Conservation (phyloP, 352 stramenopile genomes). For the Pythium oligandrum region DNA sequence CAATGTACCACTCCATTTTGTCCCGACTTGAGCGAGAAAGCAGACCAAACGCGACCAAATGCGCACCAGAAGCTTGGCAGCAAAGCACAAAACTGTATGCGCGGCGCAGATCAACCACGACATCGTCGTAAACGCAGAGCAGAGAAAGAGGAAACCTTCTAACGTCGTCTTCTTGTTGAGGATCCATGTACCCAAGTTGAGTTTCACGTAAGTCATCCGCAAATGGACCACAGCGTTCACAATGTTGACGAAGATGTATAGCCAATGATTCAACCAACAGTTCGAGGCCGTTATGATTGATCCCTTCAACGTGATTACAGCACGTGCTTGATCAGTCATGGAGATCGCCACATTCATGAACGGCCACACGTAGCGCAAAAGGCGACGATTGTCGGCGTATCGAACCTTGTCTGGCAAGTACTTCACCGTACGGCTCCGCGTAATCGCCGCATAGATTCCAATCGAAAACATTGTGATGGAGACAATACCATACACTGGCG, state of each 20-base stretch:
- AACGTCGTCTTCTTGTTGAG: conserved; percentile 37
- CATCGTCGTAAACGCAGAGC: conserved; percentile 35
- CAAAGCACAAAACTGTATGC: conserved; percentile 28
- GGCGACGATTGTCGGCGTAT: conserved; percentile 20
- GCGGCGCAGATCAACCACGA: conserved; percentile 59
- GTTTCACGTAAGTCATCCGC: conserved; percentile 37
- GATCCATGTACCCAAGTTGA: conserved; percentile 53
- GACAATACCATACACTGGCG: no score
- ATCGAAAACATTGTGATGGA: no score
- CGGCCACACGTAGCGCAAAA: conserved; percentile 38
- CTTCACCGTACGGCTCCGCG: conserved; percentile 28
- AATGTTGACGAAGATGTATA: conserved; percentile 56
- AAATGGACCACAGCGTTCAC: conserved; percentile 41
- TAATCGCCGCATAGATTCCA: conserved; percentile 6
- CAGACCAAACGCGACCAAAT: conserved; percentile 28
- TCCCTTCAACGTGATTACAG: conserved; percentile 48
- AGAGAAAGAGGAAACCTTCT: conserved; percentile 58
- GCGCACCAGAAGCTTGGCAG: conserved; percentile 26
- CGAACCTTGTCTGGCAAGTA: conserved; percentile 41
- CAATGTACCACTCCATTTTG: conserved; percentile 45
- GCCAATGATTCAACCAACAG: conserved; percentile 68
- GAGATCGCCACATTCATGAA: conserved; percentile 36
- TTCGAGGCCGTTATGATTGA: conserved; percentile 48
- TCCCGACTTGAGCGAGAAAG: conserved; percentile 24
- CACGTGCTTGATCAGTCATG: conserved; percentile 28